Percentiles rank a stretch among this genome's conserved stretches.
These are phyloP conservation scores for Lasiosphaeria miniovina DNA, from an alignment of 495 filamentous ascomycete species.

Conservation along the genomic window DNA sequence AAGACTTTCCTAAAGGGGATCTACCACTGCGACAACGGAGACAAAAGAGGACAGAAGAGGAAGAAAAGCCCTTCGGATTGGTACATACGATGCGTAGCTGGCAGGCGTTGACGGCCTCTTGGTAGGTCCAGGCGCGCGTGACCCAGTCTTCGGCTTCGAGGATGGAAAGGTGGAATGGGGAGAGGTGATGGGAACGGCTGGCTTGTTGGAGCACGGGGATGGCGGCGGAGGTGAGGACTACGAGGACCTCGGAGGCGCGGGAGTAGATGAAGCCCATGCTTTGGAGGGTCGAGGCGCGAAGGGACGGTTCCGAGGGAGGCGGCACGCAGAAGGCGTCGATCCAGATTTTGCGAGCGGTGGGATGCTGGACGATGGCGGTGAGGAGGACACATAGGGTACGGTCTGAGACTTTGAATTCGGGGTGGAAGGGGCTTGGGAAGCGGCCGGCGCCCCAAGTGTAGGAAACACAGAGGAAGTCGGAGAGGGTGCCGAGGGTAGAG, in stretches of 20 bases:
- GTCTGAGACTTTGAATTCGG: background rate
- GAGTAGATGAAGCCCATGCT: slow-evolving; percentile 10
- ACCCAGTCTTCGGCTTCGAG: slow-evolving; percentile 8
- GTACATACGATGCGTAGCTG: background rate
- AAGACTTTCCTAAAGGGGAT: too few relatives aligned
- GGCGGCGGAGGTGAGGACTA: slow-evolving; percentile 2
- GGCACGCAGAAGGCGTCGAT: slow-evolving; percentile 9
- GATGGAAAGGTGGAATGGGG: background rate
- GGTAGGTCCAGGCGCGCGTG: slow-evolving; percentile 12
- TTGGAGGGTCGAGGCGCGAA: slow-evolving; percentile 1
- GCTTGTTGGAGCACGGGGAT: background rate
- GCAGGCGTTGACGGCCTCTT: slow-evolving; percentile 5
- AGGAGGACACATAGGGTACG: background rate
- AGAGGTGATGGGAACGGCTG: background rate
- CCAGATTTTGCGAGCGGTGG: background rate
- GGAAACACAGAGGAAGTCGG: slow-evolving; percentile 7
- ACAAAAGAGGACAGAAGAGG: too few relatives aligned
- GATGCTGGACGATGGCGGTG: background rate
- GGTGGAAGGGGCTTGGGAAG: background rate
- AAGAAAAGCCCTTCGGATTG: background rate
- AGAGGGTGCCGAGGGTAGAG: background rate
- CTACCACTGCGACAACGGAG: too few relatives aligned
- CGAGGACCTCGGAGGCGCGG: slow-evolving; percentile 1
- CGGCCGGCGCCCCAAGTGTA: slow-evolving; percentile 3
- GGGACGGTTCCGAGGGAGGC: background rate